phyloP scores from a whole-genome alignment of 306 rosid species.

The Adenanthera pavonina region DNA sequence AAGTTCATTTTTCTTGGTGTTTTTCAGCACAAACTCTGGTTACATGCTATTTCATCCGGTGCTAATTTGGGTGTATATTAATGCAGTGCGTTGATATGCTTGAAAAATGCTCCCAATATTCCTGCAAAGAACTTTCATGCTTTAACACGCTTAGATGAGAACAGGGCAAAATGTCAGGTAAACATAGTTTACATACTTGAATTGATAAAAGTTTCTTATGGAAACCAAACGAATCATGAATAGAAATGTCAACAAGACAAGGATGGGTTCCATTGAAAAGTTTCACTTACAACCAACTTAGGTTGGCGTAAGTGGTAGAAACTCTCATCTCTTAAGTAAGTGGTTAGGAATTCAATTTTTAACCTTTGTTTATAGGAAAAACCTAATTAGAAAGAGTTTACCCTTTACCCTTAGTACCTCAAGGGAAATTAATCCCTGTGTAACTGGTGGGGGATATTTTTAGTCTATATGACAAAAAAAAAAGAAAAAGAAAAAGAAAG shows the following conservation, averaged over 20 bases:
- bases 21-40: constrained; percentile 27
- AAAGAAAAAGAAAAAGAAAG: neutral
- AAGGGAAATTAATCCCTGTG: no score
- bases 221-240: neutral
- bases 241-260: neutral
- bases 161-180: constrained; percentile 99
- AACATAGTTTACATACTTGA: constrained; percentile 3
- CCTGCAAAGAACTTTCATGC: constrained; percentile 96
- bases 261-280: neutral
- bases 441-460: no score
- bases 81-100: constrained; percentile 85
- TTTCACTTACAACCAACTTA: no score
- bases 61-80: constrained; percentile 33
- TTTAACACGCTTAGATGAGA: constrained; percentile 93
- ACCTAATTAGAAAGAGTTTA: no score
- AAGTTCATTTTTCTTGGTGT: neutral
- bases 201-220: neutral
- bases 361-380: no score
- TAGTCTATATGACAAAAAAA: no score
- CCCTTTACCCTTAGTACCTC: no score
- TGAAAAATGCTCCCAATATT: constrained; percentile 97
- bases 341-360: no score
- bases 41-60: constrained; percentile 17
- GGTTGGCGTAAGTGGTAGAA: no score
- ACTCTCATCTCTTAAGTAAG: no score